Percentiles rank a stretch among this genome's conserved stretches.
Evolutionary conservation across 495 filamentous ascomycete genomes (phyloP).

Genomic region (Talaromyces wortmannii): DNA sequence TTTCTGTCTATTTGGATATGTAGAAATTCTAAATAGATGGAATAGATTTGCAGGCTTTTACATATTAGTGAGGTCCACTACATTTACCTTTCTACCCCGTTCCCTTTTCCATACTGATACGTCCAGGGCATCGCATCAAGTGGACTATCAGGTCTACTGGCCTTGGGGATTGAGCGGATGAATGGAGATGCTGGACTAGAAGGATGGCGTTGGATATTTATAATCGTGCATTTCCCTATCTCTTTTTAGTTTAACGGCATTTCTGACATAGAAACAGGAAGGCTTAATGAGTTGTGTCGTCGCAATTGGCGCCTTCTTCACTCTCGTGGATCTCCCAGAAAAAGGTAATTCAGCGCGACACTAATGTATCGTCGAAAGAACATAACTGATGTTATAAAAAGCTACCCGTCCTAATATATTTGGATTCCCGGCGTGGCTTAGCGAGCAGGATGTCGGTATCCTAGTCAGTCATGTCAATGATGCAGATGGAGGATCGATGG

Average conservation of each 20-base stretch:
- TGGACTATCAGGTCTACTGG: slow-evolving; percentile 51
- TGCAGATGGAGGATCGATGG: neutral
- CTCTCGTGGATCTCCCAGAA: neutral
- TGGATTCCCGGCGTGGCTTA: neutral
- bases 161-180: slow-evolving; percentile 59
- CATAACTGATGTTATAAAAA: neutral
- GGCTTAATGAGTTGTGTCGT: neutral
- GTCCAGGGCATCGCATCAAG: neutral
- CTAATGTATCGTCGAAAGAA: neutral
- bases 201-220: slow-evolving; percentile 64
- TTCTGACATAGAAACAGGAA: neutral
- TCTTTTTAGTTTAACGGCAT: neutral
- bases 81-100: neutral
- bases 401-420: neutral
- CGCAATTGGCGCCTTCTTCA: neutral
- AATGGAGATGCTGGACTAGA: slow-evolving; percentile 34
- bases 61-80: neutral
- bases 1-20: neutral
- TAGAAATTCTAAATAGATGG: neutral
- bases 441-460: neutral
- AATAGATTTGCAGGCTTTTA: neutral
- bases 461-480: neutral
- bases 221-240: slow-evolving; percentile 14
- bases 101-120: neutral
- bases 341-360: neutral